Evolutionary conservation across 371 early-diverging fungal genomes (phyloP), one percentile per base, ranked within the genome.

Genomic region (Mucor circinelloides): DNA sequence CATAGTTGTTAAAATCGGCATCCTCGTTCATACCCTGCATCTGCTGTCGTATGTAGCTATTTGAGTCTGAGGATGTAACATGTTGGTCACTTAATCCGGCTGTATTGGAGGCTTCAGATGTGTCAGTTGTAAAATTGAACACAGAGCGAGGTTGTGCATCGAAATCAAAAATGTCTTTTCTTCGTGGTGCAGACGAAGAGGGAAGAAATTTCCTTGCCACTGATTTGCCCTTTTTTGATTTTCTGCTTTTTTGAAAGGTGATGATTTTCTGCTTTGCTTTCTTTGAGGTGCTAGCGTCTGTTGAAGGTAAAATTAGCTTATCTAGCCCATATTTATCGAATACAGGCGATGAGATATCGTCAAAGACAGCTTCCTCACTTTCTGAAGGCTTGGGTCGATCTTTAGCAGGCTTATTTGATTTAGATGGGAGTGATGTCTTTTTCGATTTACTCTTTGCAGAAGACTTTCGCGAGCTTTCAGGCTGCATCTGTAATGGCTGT

Each of bases 81-180:
- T 19, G 44, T 7, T 5, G 19, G 2, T 44, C 19, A 7, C 44
- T 44, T 44, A n/a, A 19, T 9, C 34, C 10, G 10, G 34, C 34
- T 34, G 3, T 10, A 44, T 7, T 58, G 21, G 48, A 21, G n/a
- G 50, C 12, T 3, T 48, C 34, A 23, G 25, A 50, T 12, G 17
- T 19, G 5, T 23, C 10, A 1, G 25, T 2, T 12, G 17, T 21
- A 34, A 38, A 38, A 15, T 19, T 61, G 13, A 28, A 48, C 2
- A 4, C 10, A 19, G 28, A 31, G 23, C 15, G 31, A 15, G 65
- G 58, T 32, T 58, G 27, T 0, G 48, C 25, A 25, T 65, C 65
- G 25, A 65, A 65, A 17, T 28, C 60, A 59, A 66, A 66, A 5
- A 66, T 66, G 28, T 66, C 60, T 28, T 38, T 40, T 6, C 3